Base-by-base conservation (phyloP, 352 stramenopile species). In the Pythium folliculosum region DNA sequence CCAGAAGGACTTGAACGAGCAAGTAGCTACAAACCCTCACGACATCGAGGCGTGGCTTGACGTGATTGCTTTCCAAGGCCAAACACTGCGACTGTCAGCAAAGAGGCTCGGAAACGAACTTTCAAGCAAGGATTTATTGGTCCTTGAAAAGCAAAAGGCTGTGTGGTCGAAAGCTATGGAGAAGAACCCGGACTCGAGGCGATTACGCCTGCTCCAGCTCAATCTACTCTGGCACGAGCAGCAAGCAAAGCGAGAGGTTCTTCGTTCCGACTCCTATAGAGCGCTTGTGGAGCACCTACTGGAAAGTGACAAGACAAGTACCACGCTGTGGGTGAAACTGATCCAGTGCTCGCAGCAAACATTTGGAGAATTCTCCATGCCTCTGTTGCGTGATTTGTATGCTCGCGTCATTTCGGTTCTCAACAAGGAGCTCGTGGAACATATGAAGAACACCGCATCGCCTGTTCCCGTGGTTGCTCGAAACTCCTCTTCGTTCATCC, bases 51-150 rank as follows among this genome's bases (percentile, higher is more conserved):
- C 48, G 17, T 95, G 87, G 87, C 72, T 95, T 1, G 75, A 92
- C 51, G 77, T 91, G 30, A 79, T 92, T n/a, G 79, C 72, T 1
- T 91, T 93, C 47, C 87, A 95, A 67, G 78, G 87, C n/a, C 63
- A 92, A 23, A 79, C 75, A 25, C 67, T 77, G 13, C 70, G 77
- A 3, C 64, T 92, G n/a, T 21, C 48, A 22, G 27, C 27, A 23
- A 59, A 40, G 30, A 51, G 22, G 25, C 47, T n/a, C 58, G 76
- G 5, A 56, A 30, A 21, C 21, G 57, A 49, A 10, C 14, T 5
- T 17, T 23, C 50, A 3, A n/a, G 57, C 54, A 50, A 68, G 48
- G 12, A 72, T 73, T 27, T 71, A 67, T 60, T 52, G 49, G 66
- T 92, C 2, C 8, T 77, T 10, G 82, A 92, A 21, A 94, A 93